Percentiles rank a stretch among this genome's conserved stretches.
Conservation (phyloP, 345 rosid genomes). For the Hirschfeldia incana region DNA sequence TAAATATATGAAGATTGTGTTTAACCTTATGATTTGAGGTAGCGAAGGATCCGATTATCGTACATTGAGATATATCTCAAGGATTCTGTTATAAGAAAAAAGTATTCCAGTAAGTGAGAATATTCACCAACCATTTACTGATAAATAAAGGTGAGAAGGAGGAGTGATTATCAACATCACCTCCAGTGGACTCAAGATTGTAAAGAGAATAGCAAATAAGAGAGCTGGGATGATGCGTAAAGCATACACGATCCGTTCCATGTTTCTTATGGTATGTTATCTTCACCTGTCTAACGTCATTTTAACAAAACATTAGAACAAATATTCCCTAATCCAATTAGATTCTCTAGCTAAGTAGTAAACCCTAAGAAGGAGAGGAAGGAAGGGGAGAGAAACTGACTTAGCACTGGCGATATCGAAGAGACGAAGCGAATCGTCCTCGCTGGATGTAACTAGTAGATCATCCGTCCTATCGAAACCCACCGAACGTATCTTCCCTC, state of each 20-base stretch:
- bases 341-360: neutral
- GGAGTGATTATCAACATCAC: conserved; percentile 42
- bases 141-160: neutral
- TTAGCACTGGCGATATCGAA: conserved; percentile 88
- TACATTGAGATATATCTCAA: conserved; percentile 91
- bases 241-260: conserved; percentile 90
- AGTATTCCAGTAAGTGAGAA: neutral
- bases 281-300: conserved; percentile 86
- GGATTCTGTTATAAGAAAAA: conserved; percentile 57
- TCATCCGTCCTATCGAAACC: conserved; percentile 95
- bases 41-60: conserved; percentile 94
- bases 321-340: neutral
- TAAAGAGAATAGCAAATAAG: conserved; percentile 85
- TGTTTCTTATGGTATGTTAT: conserved; percentile 93
- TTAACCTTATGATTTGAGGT: conserved; percentile 24
- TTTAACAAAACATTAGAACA: too few species aligned
- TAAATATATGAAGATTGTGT: too few species aligned
- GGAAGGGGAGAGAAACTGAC: conserved; percentile 46
- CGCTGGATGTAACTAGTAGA: conserved; percentile 84
- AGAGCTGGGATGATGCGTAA: conserved; percentile 96
- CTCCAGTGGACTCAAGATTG: conserved; percentile 77
- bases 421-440: conserved; percentile 92
- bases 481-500: conserved; percentile 79
- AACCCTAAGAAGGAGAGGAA: conserved; percentile 20
- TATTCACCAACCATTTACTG: conserved; percentile 10